phyloP scores from a whole-genome alignment of 176 grass and related monocot species.

The Carex parvula region DNA sequence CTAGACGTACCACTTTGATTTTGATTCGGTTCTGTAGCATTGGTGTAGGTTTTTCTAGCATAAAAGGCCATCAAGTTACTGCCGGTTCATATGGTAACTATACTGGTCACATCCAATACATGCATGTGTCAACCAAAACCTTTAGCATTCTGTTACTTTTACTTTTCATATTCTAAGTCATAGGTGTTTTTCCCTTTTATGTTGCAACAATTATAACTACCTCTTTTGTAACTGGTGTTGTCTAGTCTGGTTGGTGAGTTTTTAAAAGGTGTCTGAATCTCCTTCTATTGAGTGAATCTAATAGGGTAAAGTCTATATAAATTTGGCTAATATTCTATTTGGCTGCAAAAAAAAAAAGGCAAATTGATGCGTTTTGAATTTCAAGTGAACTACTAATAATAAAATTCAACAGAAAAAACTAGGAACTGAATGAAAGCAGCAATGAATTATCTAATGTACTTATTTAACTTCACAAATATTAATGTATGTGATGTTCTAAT shows the following conservation, averaged over 20 bases:
- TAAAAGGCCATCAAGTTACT: background rate
- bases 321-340: background rate
- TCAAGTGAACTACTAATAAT: background rate
- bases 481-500: slow-evolving; percentile 25
- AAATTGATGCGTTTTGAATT: background rate
- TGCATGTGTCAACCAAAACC: background rate
- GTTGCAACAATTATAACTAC: background rate
- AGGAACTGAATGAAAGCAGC: background rate
- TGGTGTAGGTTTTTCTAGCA: background rate
- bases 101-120: background rate
- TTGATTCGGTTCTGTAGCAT: background rate
- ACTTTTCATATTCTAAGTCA: background rate
- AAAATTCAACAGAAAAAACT: background rate
- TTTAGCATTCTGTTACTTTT: background rate
- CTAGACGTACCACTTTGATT: background rate
- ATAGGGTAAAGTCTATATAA: background rate
- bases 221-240: background rate
- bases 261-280: background rate
- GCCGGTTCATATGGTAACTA: background rate
- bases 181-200: background rate
- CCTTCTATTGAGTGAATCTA: background rate
- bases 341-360: background rate
- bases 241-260: background rate
- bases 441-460: background rate
- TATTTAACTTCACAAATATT: background rate